Base-by-base conservation (phyloP, 768 basidiomycete genomes). In the Tricholomella constricta region DNA sequence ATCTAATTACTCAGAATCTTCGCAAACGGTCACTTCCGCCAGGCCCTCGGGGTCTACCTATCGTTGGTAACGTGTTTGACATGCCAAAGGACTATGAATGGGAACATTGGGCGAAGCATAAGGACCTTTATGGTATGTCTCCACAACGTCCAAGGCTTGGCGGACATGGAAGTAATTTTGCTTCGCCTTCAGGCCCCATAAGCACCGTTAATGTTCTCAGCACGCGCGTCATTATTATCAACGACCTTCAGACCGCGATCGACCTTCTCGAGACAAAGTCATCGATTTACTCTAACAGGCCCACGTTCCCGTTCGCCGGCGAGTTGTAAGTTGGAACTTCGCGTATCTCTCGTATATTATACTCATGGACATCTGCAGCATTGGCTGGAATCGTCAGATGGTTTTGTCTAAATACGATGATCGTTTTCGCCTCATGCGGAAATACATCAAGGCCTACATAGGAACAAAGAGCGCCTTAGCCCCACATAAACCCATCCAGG, bases 11-110 rank as follows among this genome's bases (percentile, higher is more conserved):
- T 20, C 31, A 44, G 17, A 55, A 49, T 31, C 17, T 59, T 12
- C 58, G 60, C 1, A 58, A 52, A 19, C 56, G 61, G 41, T 49
- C 75, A 1, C 46, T 69, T 2, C 78, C 76, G 6, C 68, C 70
- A 3, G 73, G 77, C 2, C 77, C 77, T 7, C 70, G 67, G 43
- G 70, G 69, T 12, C 60, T 72, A 9, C 77, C 77, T 2, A 45
- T 79, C 11, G 27, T 79, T 20, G 78, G 78, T 2, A 79, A 79
- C 55, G 54, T 76, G n/a, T 60, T 74, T 1, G 73, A 77, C 35
- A 69, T 78, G 67, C 78, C 78, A 9, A 60, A 60, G 29, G 51
- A 56, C 9, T 56, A 56, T 25, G 58, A 60, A 51, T 60, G 58
- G 58, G 27, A 48, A 36, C 58, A 60, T 36, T 60, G 58, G 58